Percentiles rank a stretch among this genome's conserved stretches.
phyloP scores from a whole-genome alignment of 148 eudicot species.

The Rhododendron ferrugineum region DNA sequence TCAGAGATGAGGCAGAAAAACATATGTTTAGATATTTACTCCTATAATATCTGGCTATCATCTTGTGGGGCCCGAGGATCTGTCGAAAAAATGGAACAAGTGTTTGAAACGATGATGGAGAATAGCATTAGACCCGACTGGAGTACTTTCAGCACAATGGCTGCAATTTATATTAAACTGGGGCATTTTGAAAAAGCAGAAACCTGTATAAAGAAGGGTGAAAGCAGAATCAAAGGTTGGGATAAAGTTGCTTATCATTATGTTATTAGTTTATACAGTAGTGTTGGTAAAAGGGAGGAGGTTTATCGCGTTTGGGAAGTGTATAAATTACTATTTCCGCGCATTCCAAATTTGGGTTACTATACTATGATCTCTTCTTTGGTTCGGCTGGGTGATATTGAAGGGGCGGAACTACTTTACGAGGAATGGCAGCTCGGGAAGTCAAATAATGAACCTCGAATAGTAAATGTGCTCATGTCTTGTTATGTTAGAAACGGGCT shows the following conservation, averaged over 20 bases:
- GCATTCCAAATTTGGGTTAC: constrained; percentile 60
- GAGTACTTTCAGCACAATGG: constrained; percentile 77
- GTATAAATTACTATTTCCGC: constrained; percentile 47
- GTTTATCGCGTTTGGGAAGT: constrained; percentile 67
- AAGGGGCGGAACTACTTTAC: constrained; percentile 65
- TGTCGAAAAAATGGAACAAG: constrained; percentile 65
- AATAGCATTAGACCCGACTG: constrained; percentile 48
- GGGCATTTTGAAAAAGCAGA: constrained; percentile 52
- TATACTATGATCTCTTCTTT: constrained; percentile 65
- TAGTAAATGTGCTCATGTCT: constrained; percentile 61
- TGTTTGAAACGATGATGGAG: constrained; percentile 49
- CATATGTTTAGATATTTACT: constrained; percentile 49
- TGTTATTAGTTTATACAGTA: constrained; percentile 65
- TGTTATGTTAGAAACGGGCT: constrained; percentile 52
- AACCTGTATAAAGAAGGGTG: constrained; percentile 53
- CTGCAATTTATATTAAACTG: constrained; percentile 59
- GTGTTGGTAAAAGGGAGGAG: constrained; percentile 63
- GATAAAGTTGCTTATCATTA: constrained; percentile 64
- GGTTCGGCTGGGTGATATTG: constrained; percentile 57
- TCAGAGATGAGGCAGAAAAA: constrained; percentile 64
- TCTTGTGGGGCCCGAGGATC: constrained; percentile 58
- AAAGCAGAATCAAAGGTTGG: constrained; percentile 44
- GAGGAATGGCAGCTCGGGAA: constrained; percentile 64
- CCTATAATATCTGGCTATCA: constrained; percentile 86
- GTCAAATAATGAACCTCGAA: constrained; percentile 51